Conservation (phyloP, 306 rosid species). For the Corylus avellana region DNA sequence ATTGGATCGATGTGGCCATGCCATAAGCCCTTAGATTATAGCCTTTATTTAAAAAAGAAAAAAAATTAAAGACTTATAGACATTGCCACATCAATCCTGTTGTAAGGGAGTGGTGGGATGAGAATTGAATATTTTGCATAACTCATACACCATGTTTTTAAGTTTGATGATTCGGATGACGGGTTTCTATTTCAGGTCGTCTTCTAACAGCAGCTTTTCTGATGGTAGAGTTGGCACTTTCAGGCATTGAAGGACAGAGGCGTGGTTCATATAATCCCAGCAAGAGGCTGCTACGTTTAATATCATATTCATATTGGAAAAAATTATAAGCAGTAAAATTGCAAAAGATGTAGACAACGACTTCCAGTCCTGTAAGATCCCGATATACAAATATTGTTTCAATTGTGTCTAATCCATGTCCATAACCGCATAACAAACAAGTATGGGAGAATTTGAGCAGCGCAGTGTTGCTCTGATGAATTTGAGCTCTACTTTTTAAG, state of each 20-base stretch:
- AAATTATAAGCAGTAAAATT: background rate
- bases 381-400: background rate
- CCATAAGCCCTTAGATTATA: too few relatives aligned
- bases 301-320: background rate
- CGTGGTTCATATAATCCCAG: background rate
- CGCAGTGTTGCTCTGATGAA: background rate
- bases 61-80: too few relatives aligned
- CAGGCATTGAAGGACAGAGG: too few relatives aligned
- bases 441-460: background rate
- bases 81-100: too few relatives aligned
- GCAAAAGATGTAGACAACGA: background rate
- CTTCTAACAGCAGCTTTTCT: background rate
- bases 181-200: background rate
- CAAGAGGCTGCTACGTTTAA: background rate
- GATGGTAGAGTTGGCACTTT: background rate
- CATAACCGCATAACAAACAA: background rate
- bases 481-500: slow-evolving; percentile 60
- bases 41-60: too few relatives aligned
- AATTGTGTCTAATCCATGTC: background rate
- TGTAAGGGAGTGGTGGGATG: too few relatives aligned
- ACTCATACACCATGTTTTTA: too few relatives aligned
- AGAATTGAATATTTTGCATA: too few relatives aligned
- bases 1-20: too few relatives aligned
- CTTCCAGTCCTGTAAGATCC: background rate
- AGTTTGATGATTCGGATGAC: background rate